phyloP scores from a whole-genome alignment of 2,329 filamentous ascomycete genomes.

The Penicillium sp. region DNA sequence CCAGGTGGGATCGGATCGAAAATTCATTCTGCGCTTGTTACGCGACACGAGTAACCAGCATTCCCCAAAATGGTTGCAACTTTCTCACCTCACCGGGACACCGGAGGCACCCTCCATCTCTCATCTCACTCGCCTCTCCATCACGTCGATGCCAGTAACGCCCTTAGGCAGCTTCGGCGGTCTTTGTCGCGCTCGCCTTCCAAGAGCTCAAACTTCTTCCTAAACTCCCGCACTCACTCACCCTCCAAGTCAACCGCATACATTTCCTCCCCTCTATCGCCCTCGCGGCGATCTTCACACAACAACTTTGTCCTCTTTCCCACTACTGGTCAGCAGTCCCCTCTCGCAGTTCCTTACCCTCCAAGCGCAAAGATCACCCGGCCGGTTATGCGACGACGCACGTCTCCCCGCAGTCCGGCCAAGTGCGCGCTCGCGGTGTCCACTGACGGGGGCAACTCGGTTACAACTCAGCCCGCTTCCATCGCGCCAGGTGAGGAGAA shows the following conservation, averaged over 20 bases:
- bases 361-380: constrained; percentile 64
- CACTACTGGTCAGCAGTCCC: constrained; percentile 50
- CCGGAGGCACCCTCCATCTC: constrained; percentile 78
- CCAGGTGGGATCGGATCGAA: constrained; percentile 5
- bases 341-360: constrained; percentile 65
- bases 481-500: constrained; percentile 53
- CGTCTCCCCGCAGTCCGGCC: constrained; percentile 77
- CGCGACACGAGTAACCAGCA: constrained; percentile 17
- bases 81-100: constrained; percentile 52
- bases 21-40: constrained; percentile 22
- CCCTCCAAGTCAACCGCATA: constrained; percentile 51
- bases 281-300: constrained; percentile 56
- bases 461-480: constrained; percentile 52
- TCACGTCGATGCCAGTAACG: constrained; percentile 78
- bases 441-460: constrained; percentile 69
- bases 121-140: constrained; percentile 82
- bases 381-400: constrained; percentile 54
- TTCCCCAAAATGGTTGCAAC: constrained; percentile 47
- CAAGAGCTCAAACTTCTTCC: constrained; percentile 71
- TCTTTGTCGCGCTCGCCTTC: constrained; percentile 94
- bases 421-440: constrained; percentile 74
- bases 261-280: constrained; percentile 58
- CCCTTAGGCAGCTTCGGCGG: constrained; percentile 79
- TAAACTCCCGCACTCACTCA: constrained; percentile 51
- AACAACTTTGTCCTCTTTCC: constrained; percentile 55